phyloP scores from a whole-genome alignment of 2,329 filamentous ascomycete species.

The Talaromyces sp. region DNA sequence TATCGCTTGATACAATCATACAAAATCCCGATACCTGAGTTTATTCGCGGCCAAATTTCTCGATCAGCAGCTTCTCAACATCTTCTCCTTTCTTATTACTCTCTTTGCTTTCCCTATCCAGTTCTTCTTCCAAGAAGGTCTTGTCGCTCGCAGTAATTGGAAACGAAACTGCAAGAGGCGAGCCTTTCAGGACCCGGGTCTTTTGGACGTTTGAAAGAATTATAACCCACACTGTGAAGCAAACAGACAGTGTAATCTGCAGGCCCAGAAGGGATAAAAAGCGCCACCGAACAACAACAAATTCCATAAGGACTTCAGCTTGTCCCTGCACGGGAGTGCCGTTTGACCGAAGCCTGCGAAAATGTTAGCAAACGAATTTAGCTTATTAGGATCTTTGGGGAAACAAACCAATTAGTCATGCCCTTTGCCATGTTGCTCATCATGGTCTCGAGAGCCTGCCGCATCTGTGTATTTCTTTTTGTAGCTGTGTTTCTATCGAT shows the following conservation, averaged over 20 bases:
- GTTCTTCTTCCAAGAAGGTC: not conserved
- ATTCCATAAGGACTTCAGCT: not conserved
- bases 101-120: not conserved
- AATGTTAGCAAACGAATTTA: not conserved
- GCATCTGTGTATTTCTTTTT: not conserved
- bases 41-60: not conserved
- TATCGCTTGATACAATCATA: too few species aligned
- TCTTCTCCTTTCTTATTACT: not conserved
- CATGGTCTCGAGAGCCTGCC: not conserved
- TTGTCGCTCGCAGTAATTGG: not conserved
- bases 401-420: constrained; percentile 1
- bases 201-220: not conserved
- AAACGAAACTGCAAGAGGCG: not conserved
- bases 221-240: not conserved
- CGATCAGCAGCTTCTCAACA: not conserved
- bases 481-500: not conserved
- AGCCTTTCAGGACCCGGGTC: not conserved
- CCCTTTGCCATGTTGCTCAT: not conserved
- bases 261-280: not conserved
- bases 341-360: not conserved
- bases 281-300: not conserved
- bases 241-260: not conserved
- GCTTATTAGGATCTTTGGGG: not conserved
- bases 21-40: too few species aligned
- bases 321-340: not conserved